These are phyloP conservation scores for Aphanomyces cochlioides DNA, from an alignment of 352 stramenopile genomes.

Conservation along the genomic window DNA sequence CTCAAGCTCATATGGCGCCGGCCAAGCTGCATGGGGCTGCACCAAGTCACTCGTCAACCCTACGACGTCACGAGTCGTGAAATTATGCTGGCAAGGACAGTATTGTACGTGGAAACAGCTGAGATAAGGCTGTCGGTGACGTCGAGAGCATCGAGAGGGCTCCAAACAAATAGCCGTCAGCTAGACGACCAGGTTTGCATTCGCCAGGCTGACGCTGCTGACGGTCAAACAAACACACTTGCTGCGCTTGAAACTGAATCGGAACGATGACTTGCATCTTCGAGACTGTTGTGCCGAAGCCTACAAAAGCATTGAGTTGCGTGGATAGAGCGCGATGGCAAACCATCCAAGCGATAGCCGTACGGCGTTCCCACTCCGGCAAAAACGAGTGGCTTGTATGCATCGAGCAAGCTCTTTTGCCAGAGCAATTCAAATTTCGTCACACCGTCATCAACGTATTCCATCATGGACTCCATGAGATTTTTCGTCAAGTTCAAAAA, in stretches of 20 bases:
- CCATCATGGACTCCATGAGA: conserved; percentile 80
- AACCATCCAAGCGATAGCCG: conserved; percentile 66
- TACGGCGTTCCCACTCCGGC: conserved; percentile 60
- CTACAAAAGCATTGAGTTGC: neutral
- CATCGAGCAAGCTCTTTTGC: conserved; percentile 76
- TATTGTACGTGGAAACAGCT: conserved; percentile 49
- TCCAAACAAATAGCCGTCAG: conserved; percentile 76
- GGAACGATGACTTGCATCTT: conserved; percentile 73
- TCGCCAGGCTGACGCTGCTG: conserved; percentile 51
- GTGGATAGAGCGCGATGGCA: conserved; percentile 27
- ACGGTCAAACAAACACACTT: conserved; percentile 76
- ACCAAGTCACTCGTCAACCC: conserved; percentile 57
- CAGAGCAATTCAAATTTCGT: conserved; percentile 80
- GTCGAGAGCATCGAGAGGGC: conserved; percentile 79
- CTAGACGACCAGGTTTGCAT: conserved; percentile 58
- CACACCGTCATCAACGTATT: conserved; percentile 76
- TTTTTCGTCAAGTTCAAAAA: conserved; percentile 75
- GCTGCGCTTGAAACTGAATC: conserved; percentile 71
- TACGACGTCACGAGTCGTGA: conserved; percentile 41
- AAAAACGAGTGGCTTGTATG: conserved; percentile 76
- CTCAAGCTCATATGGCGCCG: conserved; percentile 50
- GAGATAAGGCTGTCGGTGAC: conserved; percentile 63
- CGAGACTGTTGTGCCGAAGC: conserved; percentile 45
- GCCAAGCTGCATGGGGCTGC: conserved; percentile 17
- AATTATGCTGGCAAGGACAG: neutral